These are phyloP conservation scores for Linnemannia exigua DNA, from an alignment of 192 early-diverging fungal species.

Conservation along the genomic window DNA sequence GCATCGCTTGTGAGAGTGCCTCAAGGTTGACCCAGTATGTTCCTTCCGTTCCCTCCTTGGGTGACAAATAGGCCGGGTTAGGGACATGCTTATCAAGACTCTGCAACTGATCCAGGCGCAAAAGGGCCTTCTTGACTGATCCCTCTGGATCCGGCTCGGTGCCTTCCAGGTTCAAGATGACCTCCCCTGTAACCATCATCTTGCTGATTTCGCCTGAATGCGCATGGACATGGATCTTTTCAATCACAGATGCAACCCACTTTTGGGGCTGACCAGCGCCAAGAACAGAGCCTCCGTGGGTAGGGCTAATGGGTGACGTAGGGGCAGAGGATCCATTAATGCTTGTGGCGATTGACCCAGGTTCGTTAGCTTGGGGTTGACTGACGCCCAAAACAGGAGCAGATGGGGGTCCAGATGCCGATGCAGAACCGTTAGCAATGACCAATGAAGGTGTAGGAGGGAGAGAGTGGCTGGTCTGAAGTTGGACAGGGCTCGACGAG, in stretches of 20 bases:
- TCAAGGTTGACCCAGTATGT: slow-evolving; percentile 57
- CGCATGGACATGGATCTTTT: slow-evolving; percentile 60
- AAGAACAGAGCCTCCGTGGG: not conserved
- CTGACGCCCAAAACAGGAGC: not conserved
- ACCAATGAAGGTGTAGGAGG: slow-evolving; percentile 24
- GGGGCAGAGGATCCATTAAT: slow-evolving; percentile 19
- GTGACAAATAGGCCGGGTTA: slow-evolving; percentile 51
- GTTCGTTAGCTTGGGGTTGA: slow-evolving; percentile 8
- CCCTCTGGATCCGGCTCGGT: slow-evolving; percentile 6
- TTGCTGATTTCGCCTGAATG: slow-evolving; percentile 59
- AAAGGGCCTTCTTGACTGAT: slow-evolving; percentile 35
- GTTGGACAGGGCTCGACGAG: slow-evolving; percentile 14
- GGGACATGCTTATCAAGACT: slow-evolving; percentile 54
- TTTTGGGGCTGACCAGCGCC: slow-evolving; percentile 18
- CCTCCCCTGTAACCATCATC: slow-evolving; percentile 64
- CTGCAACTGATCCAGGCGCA: slow-evolving; percentile 49
- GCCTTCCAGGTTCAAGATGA: slow-evolving; percentile 54
- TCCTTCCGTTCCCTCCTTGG: slow-evolving; percentile 36
- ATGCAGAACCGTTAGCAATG: slow-evolving; percentile 12
- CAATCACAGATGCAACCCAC: slow-evolving; percentile 57
- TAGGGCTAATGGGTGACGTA: slow-evolving; percentile 24
- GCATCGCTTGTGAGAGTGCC: slow-evolving; percentile 40
- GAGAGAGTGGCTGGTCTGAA: slow-evolving; percentile 11
- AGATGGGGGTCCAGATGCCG: not conserved
- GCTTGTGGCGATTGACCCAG: slow-evolving; percentile 15